A percentile compares a stretch with the other conserved stretches of the same genome.
Conservation (phyloP, 2,329 filamentous ascomycete genomes). For the Stachybotrys echinatus region DNA sequence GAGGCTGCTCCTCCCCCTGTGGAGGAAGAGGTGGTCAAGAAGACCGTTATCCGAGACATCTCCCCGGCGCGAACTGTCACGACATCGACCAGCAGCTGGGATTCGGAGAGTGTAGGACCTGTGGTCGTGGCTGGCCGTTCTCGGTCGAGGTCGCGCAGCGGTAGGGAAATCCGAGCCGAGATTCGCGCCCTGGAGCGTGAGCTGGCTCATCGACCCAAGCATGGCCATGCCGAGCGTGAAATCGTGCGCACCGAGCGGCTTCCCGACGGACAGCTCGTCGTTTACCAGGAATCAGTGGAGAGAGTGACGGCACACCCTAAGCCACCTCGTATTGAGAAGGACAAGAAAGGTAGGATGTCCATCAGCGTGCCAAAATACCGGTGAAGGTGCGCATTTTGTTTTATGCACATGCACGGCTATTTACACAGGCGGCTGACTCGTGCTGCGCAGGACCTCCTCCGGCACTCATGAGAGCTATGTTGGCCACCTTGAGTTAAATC, state of each 20-base stretch:
- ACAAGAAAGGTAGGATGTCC: conserved; percentile 94
- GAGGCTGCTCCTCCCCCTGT: conserved; percentile 25
- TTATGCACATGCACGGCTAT: conserved; percentile 5
- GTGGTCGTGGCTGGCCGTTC: conserved; percentile 36
- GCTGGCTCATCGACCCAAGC: conserved; percentile 28
- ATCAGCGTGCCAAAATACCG: conserved; percentile 72
- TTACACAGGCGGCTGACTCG: conserved; percentile 23
- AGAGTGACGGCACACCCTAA: conserved; percentile 47
- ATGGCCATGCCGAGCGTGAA: conserved; percentile 38
- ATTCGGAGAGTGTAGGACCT: conserved; percentile 19
- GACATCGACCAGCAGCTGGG: conserved; percentile 23
- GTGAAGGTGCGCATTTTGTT: conserved; percentile 43
- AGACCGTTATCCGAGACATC: conserved; percentile 41
- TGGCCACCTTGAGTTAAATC: conserved; percentile 62
- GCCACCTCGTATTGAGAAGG: conserved; percentile 71
- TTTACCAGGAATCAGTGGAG: conserved; percentile 58
- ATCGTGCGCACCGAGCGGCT: conserved; percentile 52
- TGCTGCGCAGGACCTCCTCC: conserved; percentile 54
- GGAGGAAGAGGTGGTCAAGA: conserved; percentile 35
- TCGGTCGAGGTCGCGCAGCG: conserved; percentile 37
- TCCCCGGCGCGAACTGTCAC: conserved; percentile 40
- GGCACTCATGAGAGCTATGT: conserved; percentile 61
- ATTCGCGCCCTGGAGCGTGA: conserved; percentile 62
- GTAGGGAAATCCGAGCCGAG: conserved; percentile 66
- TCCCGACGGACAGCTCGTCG: conserved; percentile 56